Base-by-base conservation (phyloP, 108 stramenopile species). In the Nitzschia sp. region DNA sequence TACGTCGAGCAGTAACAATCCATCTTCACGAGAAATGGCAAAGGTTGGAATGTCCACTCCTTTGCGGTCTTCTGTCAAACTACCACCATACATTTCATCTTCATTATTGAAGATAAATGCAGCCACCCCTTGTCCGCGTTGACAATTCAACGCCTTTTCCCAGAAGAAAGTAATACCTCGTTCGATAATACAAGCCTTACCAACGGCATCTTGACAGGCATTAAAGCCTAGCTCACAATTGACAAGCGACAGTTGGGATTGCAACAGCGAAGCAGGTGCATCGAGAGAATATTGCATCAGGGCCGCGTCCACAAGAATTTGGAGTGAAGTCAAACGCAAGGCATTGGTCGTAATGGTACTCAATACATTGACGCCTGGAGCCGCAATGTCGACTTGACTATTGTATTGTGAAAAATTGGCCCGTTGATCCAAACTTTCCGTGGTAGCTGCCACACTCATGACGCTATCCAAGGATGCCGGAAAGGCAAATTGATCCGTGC, bases 371-470 rank as follows among this genome's bases (percentile, higher is more conserved):
- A 70, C 71, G 25, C 86, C 86, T 9, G 86, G 86, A n/a, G 80
- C 88, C 21, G 61, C 72, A 1, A 90, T 33, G 38, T 90, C 84
- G 33, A 81, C 72, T 54, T 83, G 78, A 19, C 69, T 53, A 46
- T 83, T 83, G 29, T 18, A 56, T 25, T 54, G 38, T 2, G 70
- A 71, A 31, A 72, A 69, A 26, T 33, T 21, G 5, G 72, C 62
- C 13, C 26, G 24, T 18, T 32, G 13, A 4, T 24, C 13, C 18
- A 59, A 17, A 6, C 61, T 21, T n/a, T 62, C 3, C 24, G 64
- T 21, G 30, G 64, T 60, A 15, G 77, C 60, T 3, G 62, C 67
- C 35, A 91, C 85, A 32, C 71, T 72, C 31, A 91, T 78, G n/a
- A 87, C 84, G 3, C 35, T 32, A 1, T 32, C 35, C 53, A 82